Evolutionary conservation across 805 yeast genomes (phyloP).

Genomic region (Monosporozyma aerobia): DNA sequence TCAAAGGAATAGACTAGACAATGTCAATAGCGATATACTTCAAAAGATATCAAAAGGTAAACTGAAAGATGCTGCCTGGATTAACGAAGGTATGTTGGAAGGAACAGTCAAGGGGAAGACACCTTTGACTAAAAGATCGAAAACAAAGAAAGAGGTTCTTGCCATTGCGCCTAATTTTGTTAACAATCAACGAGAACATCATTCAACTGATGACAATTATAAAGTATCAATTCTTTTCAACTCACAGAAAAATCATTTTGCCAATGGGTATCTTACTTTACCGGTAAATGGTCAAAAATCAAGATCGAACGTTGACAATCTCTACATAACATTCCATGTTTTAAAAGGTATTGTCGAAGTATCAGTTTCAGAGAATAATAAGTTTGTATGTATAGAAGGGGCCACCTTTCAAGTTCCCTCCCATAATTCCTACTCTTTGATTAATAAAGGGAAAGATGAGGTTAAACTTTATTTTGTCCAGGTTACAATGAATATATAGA

Average conservation of each 20-base stretch:
- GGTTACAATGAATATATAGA: constrained; percentile 18
- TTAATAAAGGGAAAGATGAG: constrained; percentile 45
- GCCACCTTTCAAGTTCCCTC: constrained; percentile 75
- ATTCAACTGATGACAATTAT: constrained; percentile 42
- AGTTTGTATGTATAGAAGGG: constrained; percentile 57
- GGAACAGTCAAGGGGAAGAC: constrained; percentile 5
- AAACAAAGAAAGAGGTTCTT: constrained; percentile 24
- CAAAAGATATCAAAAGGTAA: constrained; percentile 20
- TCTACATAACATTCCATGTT: constrained; percentile 66
- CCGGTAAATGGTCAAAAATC: constrained; percentile 56
- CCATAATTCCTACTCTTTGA: constrained; percentile 59
- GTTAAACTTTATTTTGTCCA: constrained; percentile 72
- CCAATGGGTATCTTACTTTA: constrained; percentile 61
- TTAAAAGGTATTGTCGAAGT: constrained; percentile 62
- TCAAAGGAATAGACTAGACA: not conserved
- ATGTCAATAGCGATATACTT: constrained; percentile 3
- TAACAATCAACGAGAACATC: constrained; percentile 33
- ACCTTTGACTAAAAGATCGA: constrained; percentile 18
- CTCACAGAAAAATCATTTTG: constrained; percentile 50
- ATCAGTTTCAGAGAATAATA: constrained; percentile 42
- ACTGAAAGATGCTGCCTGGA: constrained; percentile 21
- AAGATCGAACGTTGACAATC: constrained; percentile 44
- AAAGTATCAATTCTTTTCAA: constrained; percentile 55
- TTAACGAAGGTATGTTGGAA: constrained; percentile 17
- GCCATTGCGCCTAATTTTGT: constrained; percentile 59